These are phyloP conservation scores for Kuraishia hungarica DNA, from an alignment of 805 yeast genomes.

Conservation along the genomic window DNA sequence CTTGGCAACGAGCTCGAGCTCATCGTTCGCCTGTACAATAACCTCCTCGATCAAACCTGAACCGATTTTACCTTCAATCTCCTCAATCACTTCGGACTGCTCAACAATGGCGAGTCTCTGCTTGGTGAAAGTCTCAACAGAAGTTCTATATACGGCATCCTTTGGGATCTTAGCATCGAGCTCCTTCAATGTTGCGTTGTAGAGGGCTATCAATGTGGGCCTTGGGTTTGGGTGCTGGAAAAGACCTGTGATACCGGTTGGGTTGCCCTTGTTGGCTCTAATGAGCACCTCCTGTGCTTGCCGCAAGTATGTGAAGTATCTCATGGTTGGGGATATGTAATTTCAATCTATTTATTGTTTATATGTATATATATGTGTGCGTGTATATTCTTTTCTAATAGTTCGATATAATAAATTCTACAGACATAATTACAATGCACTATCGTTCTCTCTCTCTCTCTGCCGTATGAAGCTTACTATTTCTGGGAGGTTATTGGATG, in stretches of 20 bases:
- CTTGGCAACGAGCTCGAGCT: slow-evolving; percentile 56
- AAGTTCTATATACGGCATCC: slow-evolving; percentile 66
- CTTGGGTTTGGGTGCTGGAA: slow-evolving; percentile 78
- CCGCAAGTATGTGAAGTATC: slow-evolving; percentile 20
- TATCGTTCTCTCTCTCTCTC: neutral
- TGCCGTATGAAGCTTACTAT: neutral
- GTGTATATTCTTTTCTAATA: no score
- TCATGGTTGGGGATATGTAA: slow-evolving; percentile 17
- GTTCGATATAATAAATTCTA: no score
- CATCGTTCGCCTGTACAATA: slow-evolving; percentile 76
- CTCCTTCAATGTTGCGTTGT: slow-evolving; percentile 57
- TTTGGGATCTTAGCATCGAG: slow-evolving; percentile 57
- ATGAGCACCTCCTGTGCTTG: slow-evolving; percentile 42
- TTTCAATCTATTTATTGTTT: no score
- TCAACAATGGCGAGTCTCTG: slow-evolving; percentile 64
- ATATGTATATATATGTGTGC: neutral
- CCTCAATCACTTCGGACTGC: slow-evolving; percentile 47
- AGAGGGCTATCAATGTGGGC: slow-evolving; percentile 65
- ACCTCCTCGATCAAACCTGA: slow-evolving; percentile 81
- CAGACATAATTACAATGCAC: neutral
- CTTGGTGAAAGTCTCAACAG: slow-evolving; percentile 64
- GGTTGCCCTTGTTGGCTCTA: slow-evolving; percentile 53
- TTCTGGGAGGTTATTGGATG: neutral
- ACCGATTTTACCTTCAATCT: slow-evolving; percentile 68
- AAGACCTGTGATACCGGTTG: slow-evolving; percentile 77